Conservation (phyloP, 805 yeast genomes). For the Metschnikowia peoriensis region DNA sequence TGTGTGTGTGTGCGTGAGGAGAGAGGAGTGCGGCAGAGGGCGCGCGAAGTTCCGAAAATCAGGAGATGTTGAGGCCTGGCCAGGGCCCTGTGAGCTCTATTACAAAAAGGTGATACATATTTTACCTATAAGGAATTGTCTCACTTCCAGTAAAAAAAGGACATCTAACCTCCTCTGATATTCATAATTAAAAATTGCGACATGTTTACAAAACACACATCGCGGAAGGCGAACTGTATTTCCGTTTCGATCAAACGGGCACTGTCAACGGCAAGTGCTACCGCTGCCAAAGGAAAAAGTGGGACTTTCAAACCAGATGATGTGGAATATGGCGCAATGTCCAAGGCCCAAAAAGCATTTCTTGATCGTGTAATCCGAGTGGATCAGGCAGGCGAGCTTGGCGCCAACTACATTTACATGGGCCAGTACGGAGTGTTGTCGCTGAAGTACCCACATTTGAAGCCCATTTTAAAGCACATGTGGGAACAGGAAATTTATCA, state of each 20-base stretch:
- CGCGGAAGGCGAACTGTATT: not conserved
- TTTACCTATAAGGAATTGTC: not conserved
- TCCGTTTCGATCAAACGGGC: not conserved
- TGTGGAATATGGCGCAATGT: slow-evolving; percentile 36
- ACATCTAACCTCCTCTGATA: not conserved
- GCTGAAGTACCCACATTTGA: slow-evolving; percentile 67
- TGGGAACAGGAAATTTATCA: slow-evolving; percentile 98
- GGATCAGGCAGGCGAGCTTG: slow-evolving; percentile 97
- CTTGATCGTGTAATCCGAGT: slow-evolving; percentile 79
- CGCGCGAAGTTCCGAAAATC: slow-evolving; percentile 4
- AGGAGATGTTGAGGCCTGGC: slow-evolving; percentile 1
- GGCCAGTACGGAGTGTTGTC: slow-evolving; percentile 84
- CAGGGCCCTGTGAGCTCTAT: not conserved
- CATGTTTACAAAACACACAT: not conserved
- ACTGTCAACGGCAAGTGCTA: slow-evolving; percentile 8
- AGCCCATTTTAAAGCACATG: slow-evolving; percentile 86
- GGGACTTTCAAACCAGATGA: slow-evolving; percentile 4
- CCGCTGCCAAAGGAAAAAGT: not conserved
- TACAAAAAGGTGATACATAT: not conserved
- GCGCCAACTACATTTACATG: slow-evolving; percentile 88
- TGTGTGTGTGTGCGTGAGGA: not conserved
- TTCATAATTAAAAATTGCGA: not conserved
- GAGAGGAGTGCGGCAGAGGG: not conserved
- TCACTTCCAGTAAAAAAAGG: not conserved
- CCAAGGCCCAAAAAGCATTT: slow-evolving; percentile 63